Base-by-base conservation (phyloP, 176 grass and related monocot species). In the Aechmea fasciata region DNA sequence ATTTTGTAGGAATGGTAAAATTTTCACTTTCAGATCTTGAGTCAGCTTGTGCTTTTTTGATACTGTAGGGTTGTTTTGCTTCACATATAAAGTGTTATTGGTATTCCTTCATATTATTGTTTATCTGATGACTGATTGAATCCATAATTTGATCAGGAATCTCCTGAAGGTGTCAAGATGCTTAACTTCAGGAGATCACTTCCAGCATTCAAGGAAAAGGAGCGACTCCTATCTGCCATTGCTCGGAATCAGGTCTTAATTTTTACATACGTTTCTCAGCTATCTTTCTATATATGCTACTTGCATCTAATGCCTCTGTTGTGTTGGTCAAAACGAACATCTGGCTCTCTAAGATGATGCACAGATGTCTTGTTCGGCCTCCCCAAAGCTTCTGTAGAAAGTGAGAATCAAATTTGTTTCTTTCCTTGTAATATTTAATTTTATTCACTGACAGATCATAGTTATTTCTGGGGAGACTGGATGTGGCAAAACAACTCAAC, bases 401-500 rank as follows among this genome's bases (percentile, higher is more conserved):
- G 33, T 41, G 33, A 41, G 25, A 26, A 26, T 26, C 1, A 26
- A 26, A 26, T 26, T 26, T 26, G 25, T 26, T 1, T 26, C 25
- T 26, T 26, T 26, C 25, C 25, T 26, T 26, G 25, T 26, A 26
- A 23, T 63, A 49, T 69, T 50, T 68, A 48, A 24, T 11, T 54
- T 14, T 63, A 11, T 50, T 83, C 26, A 24, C 61, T 68, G 11
- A 63, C 69, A 96, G 88, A 88, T 90, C 48, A 89, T 96, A 73
- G 89, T 92, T 22, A 96, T 92, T 71, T 91, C 92, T 59, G 92
- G 92, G 67, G 88, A 92, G 84, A 92, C 92, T 68, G 88, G 92
- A 14, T 96, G 92, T 77, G 92, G 88, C 25, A 96, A 96, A 87
- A 96, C 93, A 41, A 96, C 93, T 78, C 93, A 96, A 57, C 77